These are phyloP conservation scores for Fusarium begoniae DNA, from an alignment of 2,329 filamentous ascomycete species.

Conservation along the genomic window DNA sequence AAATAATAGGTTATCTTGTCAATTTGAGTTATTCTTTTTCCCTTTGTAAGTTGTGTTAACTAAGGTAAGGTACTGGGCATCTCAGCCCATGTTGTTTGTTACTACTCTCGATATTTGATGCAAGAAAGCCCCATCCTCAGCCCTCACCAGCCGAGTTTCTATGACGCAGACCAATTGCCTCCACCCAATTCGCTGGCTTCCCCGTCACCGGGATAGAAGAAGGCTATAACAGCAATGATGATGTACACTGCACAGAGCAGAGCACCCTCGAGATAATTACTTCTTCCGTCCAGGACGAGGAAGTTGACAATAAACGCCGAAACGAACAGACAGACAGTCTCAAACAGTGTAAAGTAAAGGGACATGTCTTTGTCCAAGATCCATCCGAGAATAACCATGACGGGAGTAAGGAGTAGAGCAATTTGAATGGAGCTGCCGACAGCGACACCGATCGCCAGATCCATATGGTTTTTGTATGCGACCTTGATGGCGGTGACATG, in stretches of 20 bases:
- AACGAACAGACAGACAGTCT: conserved; percentile 87
- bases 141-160: conserved; percentile 11
- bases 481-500: conserved; percentile 77
- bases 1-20: neutral
- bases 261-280: conserved; percentile 86
- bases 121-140: neutral
- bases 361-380: conserved; percentile 74
- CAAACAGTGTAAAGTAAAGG: conserved; percentile 87
- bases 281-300: conserved; percentile 83
- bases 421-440: conserved; percentile 78
- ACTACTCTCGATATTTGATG: neutral
- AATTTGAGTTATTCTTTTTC: neutral
- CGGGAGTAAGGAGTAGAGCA: conserved; percentile 74
- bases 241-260: conserved; percentile 73
- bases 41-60: neutral
- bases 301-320: conserved; percentile 89
- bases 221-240: conserved; percentile 73
- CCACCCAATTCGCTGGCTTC: conserved; percentile 56
- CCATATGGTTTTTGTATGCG: conserved; percentile 80
- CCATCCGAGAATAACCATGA: conserved; percentile 78
- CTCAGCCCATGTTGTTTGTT: neutral
- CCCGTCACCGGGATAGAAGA: conserved; percentile 67
- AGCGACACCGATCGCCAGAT: conserved; percentile 76
- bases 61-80: neutral
- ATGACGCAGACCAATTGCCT: neutral